phyloP scores from a whole-genome alignment of 345 rosid species.

The Alliaria petiolata region DNA sequence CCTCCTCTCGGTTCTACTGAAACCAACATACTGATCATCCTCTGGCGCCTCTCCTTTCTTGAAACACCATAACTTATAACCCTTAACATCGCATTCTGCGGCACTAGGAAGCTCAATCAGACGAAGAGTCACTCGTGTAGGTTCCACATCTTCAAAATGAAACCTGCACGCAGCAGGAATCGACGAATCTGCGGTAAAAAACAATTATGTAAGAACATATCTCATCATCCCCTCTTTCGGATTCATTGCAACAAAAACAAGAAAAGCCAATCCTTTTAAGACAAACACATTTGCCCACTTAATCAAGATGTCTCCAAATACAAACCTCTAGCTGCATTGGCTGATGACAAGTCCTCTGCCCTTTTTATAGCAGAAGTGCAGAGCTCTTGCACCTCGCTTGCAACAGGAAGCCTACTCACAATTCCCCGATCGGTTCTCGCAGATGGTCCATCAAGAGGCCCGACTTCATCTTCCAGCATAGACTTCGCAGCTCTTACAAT shows the following conservation, averaged over 20 bases:
- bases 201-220: no score
- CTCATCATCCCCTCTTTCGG: background rate
- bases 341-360: slow-evolving; percentile 65
- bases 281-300: background rate
- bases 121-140: slow-evolving; percentile 55
- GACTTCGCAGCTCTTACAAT: slow-evolving; percentile 66
- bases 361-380: slow-evolving; percentile 67
- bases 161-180: slow-evolving; percentile 70
- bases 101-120: slow-evolving; percentile 56
- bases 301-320: background rate
- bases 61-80: slow-evolving; percentile 91
- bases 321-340: slow-evolving; percentile 52
- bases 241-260: no score
- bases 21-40: slow-evolving; percentile 53
- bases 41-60: slow-evolving; percentile 61
- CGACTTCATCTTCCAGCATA: slow-evolving; percentile 79
- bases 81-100: slow-evolving; percentile 49
- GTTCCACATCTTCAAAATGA: slow-evolving; percentile 71
- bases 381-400: slow-evolving; percentile 68
- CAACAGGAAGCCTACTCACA: slow-evolving; percentile 84
- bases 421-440: slow-evolving; percentile 77
- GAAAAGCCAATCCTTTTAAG: no score
- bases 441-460: slow-evolving; percentile 64
- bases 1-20: slow-evolving; percentile 70
- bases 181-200: slow-evolving; percentile 18